Base-by-base conservation (phyloP, 208 protist species). In the Trichomonas tenax region DNA sequence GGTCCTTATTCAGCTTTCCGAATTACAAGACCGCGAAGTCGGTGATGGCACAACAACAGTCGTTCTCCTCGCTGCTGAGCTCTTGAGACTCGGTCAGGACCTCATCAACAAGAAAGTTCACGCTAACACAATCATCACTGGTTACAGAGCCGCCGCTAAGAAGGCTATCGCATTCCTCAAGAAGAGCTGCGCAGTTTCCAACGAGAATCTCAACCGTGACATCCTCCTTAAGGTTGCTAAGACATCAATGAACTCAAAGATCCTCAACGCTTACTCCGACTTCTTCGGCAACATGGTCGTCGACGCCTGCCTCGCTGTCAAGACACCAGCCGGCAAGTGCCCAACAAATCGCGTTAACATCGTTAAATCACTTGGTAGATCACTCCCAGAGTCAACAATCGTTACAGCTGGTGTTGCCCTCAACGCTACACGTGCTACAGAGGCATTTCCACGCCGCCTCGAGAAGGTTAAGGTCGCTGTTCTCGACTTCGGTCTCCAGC, bases 161-260 rank as follows among this genome's bases (percentile, higher is more conserved):
- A n/a, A 45, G 14, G 93, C 93, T 34, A 34, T 63, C 15, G 49
- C 46, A 0, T 96, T 45, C 36, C 40, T 63, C 38, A 81, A 96
- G 51, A 96, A 95, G 26, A 17, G 63, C 10, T 34, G 46, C 9
- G 49, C 82, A 41, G 96, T 96, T 44, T 36, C 45, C 97, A 97
- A 63, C 26, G 63, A 49, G 15, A 93, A 45, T 46, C 97, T 99
- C 8, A 98, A 98, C 63, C 98, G 98, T 41, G 99, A 99, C 1
- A 97, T 98, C 49, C 97, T 99, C 2, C 95, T 99, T 10, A 99
- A 99, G 88, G 98, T 98, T 45, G 99, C 99, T 10, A 98, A 98
- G 96, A 99, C 99, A 9, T 99, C 98, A 44, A 99, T 99, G 98
- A 99, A 98, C 82, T 99, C 99, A 96, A 99, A 99, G 97, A 99